Conservation (phyloP, 192 early-diverging fungal genomes). For the Coemansia sp. region DNA sequence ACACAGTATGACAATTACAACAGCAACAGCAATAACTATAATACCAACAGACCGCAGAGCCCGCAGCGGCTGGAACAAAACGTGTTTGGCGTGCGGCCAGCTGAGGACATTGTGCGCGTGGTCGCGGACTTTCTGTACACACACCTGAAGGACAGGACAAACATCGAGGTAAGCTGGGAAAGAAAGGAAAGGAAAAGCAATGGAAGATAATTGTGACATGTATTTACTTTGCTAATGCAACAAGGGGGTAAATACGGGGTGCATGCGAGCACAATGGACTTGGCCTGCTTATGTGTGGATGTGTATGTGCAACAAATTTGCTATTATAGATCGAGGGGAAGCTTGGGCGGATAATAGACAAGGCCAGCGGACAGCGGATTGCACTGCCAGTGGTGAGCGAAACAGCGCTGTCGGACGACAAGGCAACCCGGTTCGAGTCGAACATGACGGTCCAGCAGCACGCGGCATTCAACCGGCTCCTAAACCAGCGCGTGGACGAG, state of each 20-base stretch:
- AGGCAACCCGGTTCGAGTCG: constrained; percentile 67
- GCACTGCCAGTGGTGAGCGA: constrained; percentile 65
- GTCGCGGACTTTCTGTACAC: constrained; percentile 68
- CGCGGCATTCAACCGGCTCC: constrained; percentile 75
- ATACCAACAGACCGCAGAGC: constrained; percentile 20
- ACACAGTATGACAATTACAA: neutral
- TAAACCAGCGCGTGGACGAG: constrained; percentile 73
- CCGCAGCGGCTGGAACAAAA: constrained; percentile 57
- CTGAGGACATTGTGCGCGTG: constrained; percentile 63
- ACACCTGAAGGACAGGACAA: constrained; percentile 52
- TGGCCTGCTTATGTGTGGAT: neutral
- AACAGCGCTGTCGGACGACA: constrained; percentile 53
- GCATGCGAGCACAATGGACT: too few relatives aligned
- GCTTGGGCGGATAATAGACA: constrained; percentile 78
- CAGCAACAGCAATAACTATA: neutral
- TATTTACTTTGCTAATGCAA: neutral
- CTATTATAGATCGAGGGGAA: constrained; percentile 87
- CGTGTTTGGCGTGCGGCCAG: constrained; percentile 63
- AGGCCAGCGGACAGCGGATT: constrained; percentile 60
- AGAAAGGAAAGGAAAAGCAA: neutral
- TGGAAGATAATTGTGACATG: too few relatives aligned
- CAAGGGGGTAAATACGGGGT: too few relatives aligned
- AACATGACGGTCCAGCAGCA: constrained; percentile 89
- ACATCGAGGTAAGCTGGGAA: constrained; percentile 16
- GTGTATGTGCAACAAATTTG: neutral